phyloP scores from a whole-genome alignment of 2,329 filamentous ascomycete species.

The Botryotinia narcissicola region DNA sequence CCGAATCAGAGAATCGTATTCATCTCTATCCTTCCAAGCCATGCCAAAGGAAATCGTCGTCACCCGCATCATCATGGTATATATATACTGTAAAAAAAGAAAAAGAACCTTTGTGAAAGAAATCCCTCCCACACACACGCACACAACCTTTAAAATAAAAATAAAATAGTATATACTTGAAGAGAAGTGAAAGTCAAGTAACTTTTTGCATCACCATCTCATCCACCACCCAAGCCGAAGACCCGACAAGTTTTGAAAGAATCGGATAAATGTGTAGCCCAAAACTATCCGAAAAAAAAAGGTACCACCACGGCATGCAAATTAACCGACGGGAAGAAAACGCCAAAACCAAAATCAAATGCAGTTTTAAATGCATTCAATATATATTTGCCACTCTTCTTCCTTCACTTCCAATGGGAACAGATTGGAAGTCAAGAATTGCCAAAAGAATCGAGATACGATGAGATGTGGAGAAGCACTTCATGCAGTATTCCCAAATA shows the following conservation, averaged over 20 bases:
- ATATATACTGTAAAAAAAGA: neutral
- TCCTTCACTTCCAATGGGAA: neutral
- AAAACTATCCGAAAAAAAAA: neutral
- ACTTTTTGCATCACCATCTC: constrained; percentile 4
- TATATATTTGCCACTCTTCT: neutral
- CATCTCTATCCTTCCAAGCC: neutral
- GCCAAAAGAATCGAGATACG: neutral
- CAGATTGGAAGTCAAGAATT: neutral
- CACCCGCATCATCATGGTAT: neutral
- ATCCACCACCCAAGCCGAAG: neutral
- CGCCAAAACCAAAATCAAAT: neutral
- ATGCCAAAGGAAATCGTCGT: neutral
- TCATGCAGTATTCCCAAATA: neutral
- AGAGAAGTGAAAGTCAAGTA: neutral
- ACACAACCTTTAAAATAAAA: neutral
- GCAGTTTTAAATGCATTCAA: neutral
- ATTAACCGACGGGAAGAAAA: constrained; percentile 6
- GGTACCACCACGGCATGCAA: neutral
- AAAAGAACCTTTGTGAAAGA: neutral
- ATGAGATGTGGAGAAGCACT: neutral
- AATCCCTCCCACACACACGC: neutral
- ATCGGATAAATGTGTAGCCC: neutral
- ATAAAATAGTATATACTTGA: constrained; percentile 3
- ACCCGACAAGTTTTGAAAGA: neutral
- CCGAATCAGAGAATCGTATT: neutral